Evolutionary conservation across 2,329 filamentous ascomycete genomes (phyloP).

Genomic region (Neocatenulostroma microsporum): DNA sequence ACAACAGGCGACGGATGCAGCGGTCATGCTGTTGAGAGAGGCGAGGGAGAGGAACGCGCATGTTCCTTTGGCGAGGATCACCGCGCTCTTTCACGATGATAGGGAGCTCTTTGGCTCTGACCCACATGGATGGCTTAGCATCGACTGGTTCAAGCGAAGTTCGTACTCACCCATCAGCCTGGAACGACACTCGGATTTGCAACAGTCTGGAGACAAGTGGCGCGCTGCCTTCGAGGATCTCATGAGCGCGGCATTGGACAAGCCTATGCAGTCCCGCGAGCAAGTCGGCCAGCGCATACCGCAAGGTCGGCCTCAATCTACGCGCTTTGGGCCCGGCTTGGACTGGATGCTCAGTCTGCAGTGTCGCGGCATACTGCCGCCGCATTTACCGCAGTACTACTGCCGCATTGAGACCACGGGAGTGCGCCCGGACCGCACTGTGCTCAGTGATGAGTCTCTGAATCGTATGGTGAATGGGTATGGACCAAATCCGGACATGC

Average conservation of each 20-base stretch:
- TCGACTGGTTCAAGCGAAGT: conserved; percentile 34
- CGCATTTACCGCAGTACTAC: conserved; percentile 25
- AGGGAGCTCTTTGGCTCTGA: conserved; percentile 17
- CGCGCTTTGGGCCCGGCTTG: conserved; percentile 22
- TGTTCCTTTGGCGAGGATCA: conserved; percentile 18
- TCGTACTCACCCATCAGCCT: conserved; percentile 50
- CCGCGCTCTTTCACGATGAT: conserved; percentile 24
- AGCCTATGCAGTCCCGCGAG: conserved; percentile 22
- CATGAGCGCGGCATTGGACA: conserved; percentile 36
- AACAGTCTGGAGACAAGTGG: conserved; percentile 38
- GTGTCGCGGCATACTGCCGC: conserved; percentile 29
- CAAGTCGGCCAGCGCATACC: conserved; percentile 15
- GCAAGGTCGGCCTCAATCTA: conserved; percentile 15
- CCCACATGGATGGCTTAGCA: conserved; percentile 26
- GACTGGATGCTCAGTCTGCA: conserved; percentile 32
- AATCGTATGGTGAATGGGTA: too few species aligned
- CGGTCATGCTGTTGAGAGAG: conserved; percentile 18
- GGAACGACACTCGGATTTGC: conserved; percentile 38
- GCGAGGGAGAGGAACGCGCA: conserved; percentile 18
- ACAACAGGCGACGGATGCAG: conserved; percentile 15
- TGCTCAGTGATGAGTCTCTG: too few species aligned
- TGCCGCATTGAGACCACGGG: background rate
- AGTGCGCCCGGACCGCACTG: too few species aligned
- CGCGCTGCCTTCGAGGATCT: conserved; percentile 54
- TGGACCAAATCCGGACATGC: background rate